Evolutionary conservation across 768 basidiomycete genomes (phyloP), one percentile per base, ranked within the genome.

Genomic region (Trametes gibbosa): DNA sequence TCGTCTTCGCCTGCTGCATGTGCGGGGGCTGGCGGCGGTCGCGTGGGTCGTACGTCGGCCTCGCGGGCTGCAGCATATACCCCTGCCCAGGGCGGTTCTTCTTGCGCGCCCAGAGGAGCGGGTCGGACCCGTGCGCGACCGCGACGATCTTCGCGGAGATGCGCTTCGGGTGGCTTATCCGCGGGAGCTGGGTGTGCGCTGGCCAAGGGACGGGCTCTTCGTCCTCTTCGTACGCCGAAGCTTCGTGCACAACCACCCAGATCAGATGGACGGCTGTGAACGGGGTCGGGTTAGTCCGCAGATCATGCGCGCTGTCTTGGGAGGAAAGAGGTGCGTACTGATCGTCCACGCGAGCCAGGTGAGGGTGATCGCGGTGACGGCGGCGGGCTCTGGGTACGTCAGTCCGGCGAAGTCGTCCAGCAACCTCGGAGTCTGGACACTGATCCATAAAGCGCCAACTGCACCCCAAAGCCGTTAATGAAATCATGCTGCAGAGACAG

Each of bases 101-200:
- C 51, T 56, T 56, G 37, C 52, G 52, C 23, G 56, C 51, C 61
- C 61, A 62, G 21, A 62, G 55, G 37, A 58, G 47, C 6, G 61
- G 61, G 47, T 57, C 56, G 2, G 61, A 58, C 3, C 56, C 56
- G 23, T 62, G 61, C 32, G 56, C 56, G 39, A 62, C 56, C 2
- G 61, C 56, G 16, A 62, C 47, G 52, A 62, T 48, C 47, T 58
- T 57, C 23, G 61, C 61, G 23, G 61, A 62, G 56, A 62, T 29
- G 48, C 56, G 56, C 45, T 55, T 55, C 7, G 41, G 53, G 17
- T 48, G 53, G 41, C 47, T 50, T 29, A 37, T 50, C 5, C 41
- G 42, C 19, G 42, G 37, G 40, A 21, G 47, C 24, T 27, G 6
- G 34, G 55, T n/a, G 47, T 49, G 32, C 14, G 42, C 29, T 25